These are phyloP conservation scores for Apiospora marii DNA, from an alignment of 2,329 filamentous ascomycete genomes.

Conservation along the genomic window DNA sequence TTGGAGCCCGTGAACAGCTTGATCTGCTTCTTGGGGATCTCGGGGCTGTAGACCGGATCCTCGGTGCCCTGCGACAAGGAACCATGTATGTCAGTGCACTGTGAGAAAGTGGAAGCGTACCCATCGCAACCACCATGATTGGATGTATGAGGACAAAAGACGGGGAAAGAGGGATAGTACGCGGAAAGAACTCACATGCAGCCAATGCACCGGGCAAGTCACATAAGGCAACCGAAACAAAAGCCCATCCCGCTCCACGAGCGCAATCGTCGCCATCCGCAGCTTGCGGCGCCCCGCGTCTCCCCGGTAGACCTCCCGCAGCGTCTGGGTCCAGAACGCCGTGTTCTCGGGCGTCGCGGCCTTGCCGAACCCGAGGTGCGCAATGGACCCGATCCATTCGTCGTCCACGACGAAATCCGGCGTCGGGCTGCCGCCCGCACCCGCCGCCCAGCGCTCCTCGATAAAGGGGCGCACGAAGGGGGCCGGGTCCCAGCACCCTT, in stretches of 20 bases:
- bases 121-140: too few species aligned
- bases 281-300: slow-evolving; percentile 59
- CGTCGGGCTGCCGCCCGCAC: slow-evolving; percentile 45
- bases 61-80: slow-evolving; percentile 48
- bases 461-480: slow-evolving; percentile 51
- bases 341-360: slow-evolving; percentile 46
- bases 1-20: slow-evolving; percentile 56
- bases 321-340: slow-evolving; percentile 54
- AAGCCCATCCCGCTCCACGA: slow-evolving; percentile 57
- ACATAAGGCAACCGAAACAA: slow-evolving; percentile 54
- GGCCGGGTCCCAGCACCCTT: slow-evolving; percentile 59
- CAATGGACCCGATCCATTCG: slow-evolving; percentile 54
- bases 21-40: slow-evolving; percentile 55
- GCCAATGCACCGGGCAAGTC: slow-evolving; percentile 60
- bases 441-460: slow-evolving; percentile 46
- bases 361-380: slow-evolving; percentile 54
- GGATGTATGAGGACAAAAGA: too few species aligned
- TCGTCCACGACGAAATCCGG: slow-evolving; percentile 57
- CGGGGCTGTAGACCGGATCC: slow-evolving; percentile 52
- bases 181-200: slow-evolving; percentile 55
- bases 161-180: too few species aligned
- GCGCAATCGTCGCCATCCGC: slow-evolving; percentile 52
- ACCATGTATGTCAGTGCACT: too few species aligned
- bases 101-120: too few species aligned
- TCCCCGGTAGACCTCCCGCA: slow-evolving; percentile 56